A percentile compares a stretch with the other conserved stretches of the same genome.
Conservation (phyloP, 768 basidiomycete genomes). For the Amanita polypyramis region DNA sequence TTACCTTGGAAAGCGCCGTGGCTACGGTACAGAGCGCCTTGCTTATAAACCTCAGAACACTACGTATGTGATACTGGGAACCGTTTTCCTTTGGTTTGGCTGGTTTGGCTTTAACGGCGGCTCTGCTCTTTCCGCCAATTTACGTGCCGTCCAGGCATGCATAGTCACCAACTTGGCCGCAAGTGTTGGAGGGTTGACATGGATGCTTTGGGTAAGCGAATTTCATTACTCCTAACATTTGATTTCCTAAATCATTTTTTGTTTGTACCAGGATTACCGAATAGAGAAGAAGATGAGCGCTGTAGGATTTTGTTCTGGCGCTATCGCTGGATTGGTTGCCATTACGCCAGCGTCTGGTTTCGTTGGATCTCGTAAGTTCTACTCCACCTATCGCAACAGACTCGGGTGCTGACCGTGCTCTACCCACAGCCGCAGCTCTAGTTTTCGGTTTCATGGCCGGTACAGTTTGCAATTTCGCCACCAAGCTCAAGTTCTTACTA, state of each 20-base stretch:
- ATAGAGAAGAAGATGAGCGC: slow-evolving; percentile 89
- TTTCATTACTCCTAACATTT: too few relatives aligned
- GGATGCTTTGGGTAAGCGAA: slow-evolving; percentile 75
- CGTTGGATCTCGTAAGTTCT: slow-evolving; percentile 57
- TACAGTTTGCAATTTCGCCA: slow-evolving; percentile 88
- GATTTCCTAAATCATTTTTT: background rate
- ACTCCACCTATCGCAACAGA: background rate
- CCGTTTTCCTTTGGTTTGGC: slow-evolving; percentile 87
- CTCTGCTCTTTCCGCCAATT: slow-evolving; percentile 78
- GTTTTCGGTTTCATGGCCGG: slow-evolving; percentile 80
- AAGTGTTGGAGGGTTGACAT: slow-evolving; percentile 76
- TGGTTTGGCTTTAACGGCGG: slow-evolving; percentile 98
- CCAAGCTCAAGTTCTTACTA: slow-evolving; percentile 80
- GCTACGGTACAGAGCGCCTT: slow-evolving; percentile 83
- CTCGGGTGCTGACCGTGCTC: background rate
- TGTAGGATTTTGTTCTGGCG: slow-evolving; percentile 94
- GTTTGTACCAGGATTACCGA: slow-evolving; percentile 61
- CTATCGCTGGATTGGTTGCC: slow-evolving; percentile 82
- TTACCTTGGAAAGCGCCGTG: slow-evolving; percentile 84
- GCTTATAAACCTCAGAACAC: slow-evolving; percentile 94
- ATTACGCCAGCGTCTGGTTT: slow-evolving; percentile 82
- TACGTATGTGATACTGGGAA: slow-evolving; percentile 88
- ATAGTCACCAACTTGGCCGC: slow-evolving; percentile 93
- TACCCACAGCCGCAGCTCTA: slow-evolving; percentile 57
- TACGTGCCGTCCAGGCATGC: slow-evolving; percentile 81